A percentile compares a stretch with the other conserved stretches of the same genome.
Evolutionary conservation across 371 early-diverging fungal genomes (phyloP).

Genomic region (Blakeslea trispora): DNA sequence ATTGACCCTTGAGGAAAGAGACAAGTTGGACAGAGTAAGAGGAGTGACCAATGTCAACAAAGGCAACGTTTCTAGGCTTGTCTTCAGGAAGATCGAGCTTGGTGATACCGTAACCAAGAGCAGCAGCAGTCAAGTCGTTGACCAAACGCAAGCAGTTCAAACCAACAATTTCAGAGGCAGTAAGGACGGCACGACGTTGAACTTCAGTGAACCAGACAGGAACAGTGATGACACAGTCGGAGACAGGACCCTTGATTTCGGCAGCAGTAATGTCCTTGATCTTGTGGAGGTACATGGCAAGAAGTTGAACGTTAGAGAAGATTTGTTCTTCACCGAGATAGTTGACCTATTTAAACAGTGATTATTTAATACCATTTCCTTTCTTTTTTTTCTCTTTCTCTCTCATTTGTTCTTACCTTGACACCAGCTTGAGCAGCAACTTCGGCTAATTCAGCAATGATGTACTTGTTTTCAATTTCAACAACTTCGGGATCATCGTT

Average conservation of each 20-base stretch:
- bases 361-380: too few species aligned
- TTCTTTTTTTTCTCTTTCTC: neutral
- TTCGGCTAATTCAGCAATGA: constrained; percentile 80
- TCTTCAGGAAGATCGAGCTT: constrained; percentile 95
- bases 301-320: constrained; percentile 89
- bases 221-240: constrained; percentile 93
- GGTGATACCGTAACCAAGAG: constrained; percentile 97
- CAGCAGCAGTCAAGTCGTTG: constrained; percentile 93
- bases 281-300: constrained; percentile 93
- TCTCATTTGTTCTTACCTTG: constrained; percentile 50
- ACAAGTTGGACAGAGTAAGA: constrained; percentile 88
- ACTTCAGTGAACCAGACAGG: constrained; percentile 95
- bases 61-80: constrained; percentile 89
- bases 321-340: constrained; percentile 75
- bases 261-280: constrained; percentile 86
- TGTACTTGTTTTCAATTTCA: constrained; percentile 78
- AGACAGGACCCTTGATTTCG: constrained; percentile 85
- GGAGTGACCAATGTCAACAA: constrained; percentile 96
- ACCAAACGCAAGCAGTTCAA: constrained; percentile 90
- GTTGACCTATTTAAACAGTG: constrained; percentile 72
- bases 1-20: constrained; percentile 92
- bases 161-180: constrained; percentile 91
- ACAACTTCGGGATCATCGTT: constrained; percentile 87
- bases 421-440: constrained; percentile 87
- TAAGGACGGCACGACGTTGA: constrained; percentile 88